Conservation (phyloP, 345 rosid species). For the Eucalyptus lansdowneana region DNA sequence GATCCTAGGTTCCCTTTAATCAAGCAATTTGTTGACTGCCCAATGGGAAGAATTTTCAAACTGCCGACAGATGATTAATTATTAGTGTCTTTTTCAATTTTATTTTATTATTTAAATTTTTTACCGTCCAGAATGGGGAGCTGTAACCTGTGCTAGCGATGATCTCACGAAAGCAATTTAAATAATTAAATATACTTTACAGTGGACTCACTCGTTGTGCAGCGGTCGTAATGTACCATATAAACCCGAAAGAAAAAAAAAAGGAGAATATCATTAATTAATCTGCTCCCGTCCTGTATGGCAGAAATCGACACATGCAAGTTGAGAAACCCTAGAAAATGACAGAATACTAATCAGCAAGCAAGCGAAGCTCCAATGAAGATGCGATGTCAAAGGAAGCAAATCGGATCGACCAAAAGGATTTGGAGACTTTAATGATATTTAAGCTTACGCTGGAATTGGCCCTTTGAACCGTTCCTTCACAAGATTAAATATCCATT, state of each 20-base stretch:
- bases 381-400: background rate
- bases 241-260: background rate
- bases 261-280: background rate
- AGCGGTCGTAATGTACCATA: background rate
- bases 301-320: background rate
- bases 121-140: background rate
- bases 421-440: background rate
- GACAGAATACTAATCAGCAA: background rate
- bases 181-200: background rate
- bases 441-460: background rate
- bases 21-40: background rate
- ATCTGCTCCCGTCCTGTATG: background rate
- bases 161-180: background rate
- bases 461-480: background rate
- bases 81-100: background rate
- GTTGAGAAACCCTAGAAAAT: background rate
- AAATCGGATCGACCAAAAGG: background rate
- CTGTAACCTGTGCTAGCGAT: background rate
- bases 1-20: background rate
- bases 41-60: background rate
- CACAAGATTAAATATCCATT: background rate
- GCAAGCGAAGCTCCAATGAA: background rate
- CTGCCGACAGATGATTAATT: background rate
- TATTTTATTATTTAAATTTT: background rate
- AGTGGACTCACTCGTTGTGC: background rate